Evolutionary conservation across 148 eudicot species (phyloP).

Genomic region (Rhododendron ferrugineum): DNA sequence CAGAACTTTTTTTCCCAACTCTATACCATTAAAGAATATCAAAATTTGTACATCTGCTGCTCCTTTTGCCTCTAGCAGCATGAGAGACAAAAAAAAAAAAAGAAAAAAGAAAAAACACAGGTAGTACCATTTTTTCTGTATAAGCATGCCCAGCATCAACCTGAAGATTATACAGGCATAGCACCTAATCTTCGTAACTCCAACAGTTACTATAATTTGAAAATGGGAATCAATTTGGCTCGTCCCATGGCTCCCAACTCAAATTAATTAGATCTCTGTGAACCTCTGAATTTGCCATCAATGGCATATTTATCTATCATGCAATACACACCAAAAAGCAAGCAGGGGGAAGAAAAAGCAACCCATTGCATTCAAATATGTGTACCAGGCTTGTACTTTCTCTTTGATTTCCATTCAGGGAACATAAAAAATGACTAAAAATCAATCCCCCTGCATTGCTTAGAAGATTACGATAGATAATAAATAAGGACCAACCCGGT

Average conservation of each 20-base stretch:
- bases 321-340: neutral
- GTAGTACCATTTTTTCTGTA: neutral
- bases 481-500: neutral
- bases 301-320: neutral
- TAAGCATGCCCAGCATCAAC: neutral
- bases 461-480: neutral
- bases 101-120: neutral
- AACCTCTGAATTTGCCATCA: neutral
- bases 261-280: neutral
- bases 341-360: neutral
- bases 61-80: neutral
- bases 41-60: neutral
- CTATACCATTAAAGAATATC: neutral
- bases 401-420: neutral
- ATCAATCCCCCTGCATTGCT: neutral
- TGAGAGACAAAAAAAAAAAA: neutral
- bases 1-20: neutral
- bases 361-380: neutral
- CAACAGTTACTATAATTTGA: neutral
- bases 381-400: neutral
- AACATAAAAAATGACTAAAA: neutral
- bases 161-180: neutral
- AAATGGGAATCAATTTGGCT: neutral
- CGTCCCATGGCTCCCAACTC: neutral
- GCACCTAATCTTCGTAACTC: neutral